Base-by-base conservation (phyloP, 2,329 filamentous ascomycete genomes). In the Aureobasidium lini region DNA sequence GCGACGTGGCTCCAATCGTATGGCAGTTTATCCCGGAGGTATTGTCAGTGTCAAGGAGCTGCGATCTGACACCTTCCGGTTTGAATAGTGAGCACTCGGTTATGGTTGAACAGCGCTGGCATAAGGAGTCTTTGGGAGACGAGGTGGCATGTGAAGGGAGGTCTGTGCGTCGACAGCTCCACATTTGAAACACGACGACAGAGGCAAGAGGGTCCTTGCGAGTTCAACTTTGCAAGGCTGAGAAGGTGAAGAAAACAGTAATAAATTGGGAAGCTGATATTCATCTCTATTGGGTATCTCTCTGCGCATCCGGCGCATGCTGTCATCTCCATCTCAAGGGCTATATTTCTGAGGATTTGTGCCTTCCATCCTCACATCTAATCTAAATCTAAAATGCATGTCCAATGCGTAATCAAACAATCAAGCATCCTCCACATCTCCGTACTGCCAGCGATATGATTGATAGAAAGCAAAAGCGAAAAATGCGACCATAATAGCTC, bases 101-200 rank as follows among this genome's bases (percentile, higher is more conserved):
- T 46, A 46, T 15, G 36, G 40, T 3, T 23, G 15, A 11, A 31
- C 32, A 44, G 34, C 15, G 34, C 16, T 34, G 44, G 18, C 31
- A 40, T 48, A 48, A 48, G 54, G 54, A 57, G 54, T 48, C 29
- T 39, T 48, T 31, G 54, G 29, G 28, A 10, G 49, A 40, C 8
- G 52, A 57, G 43, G 54, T 57, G 40, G 18, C 52, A 57, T 57
- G 52, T 57, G 52, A 57, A 56, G 39, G 18, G 34, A n/a, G 54
- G 43, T 48, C 54, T 34, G 54, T 39, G 54, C 54, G 42, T 16
- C 13, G 16, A 40, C 4, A 8, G 52, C 52, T 56, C 52, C 52
- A 46, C 52, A n/a, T 23, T 5, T 43, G 50, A 54, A 54, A 42
- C 50, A 54, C 37, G 13, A 36, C 34, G 34, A 36, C 34, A 36